Evolutionary conservation across 2,329 filamentous ascomycete species (phyloP), one percentile per base, ranked within the genome.

Genomic region (Fusarium graminum): DNA sequence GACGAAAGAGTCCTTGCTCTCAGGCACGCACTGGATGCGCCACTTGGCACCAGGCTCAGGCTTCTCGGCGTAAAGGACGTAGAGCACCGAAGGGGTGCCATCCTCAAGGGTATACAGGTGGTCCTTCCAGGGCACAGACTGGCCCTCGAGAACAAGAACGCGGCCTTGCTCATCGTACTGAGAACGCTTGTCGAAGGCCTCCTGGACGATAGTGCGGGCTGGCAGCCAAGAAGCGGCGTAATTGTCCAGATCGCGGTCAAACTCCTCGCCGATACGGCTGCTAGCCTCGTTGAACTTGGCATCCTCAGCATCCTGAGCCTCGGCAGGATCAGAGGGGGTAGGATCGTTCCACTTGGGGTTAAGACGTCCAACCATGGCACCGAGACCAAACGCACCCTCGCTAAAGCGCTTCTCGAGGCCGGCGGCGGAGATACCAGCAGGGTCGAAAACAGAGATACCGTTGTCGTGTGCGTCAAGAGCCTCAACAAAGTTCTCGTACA

Each of bases 381-480:
- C 92, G 60, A 99, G 88, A 49, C 87, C 90, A 81, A 97, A 94
- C 49, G 90, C 92, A 59, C 91, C 90, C 74, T 94, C 86, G 71
- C 89, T 90, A 81, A 96, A 97, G 70, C 90, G 89, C 83, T 94
- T 95, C 78, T 91, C 82, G 40, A 97, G 79, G 6, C 90, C 91
- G 0, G 92, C 91, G 29, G 88, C 85, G 29, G 86, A 80, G 17
- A 97, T 76, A 30, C 83, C 88, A 25, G 85, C 84, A 28, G 91
- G 84, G 76, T 97, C 92, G 80, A 96, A 96, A 59, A 84, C 86
- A 26, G 89, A 90, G 75, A 99, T 91, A 70, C 95, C 95, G 78
- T 99, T 99, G 84, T 99, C 95, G 80, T 99, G 94, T 58, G 94
- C 95, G 79, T 99, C 95, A 56, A 99, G 90, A 3, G 95, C 93